Evolutionary conservation across 2,329 filamentous ascomycete species (phyloP), one percentile per base, ranked within the genome.

Genomic region (Scedosporium minutisporum): DNA sequence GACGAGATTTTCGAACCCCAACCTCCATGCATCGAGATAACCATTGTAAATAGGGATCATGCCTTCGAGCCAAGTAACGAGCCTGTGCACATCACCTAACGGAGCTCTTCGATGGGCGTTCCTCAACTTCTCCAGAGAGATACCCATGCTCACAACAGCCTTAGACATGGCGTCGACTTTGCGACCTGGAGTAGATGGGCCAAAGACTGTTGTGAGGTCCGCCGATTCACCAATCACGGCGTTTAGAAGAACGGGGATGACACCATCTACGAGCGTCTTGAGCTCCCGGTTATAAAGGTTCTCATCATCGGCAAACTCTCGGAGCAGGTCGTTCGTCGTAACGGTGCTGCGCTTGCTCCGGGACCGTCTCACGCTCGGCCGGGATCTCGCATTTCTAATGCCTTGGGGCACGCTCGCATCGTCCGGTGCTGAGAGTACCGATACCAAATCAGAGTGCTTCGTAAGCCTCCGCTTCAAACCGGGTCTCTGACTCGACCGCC

Each of bases 1-100:
- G 59, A 97, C 87, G 21, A 99, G 86, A 71, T 96, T 93, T 69
- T 96, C 90, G 73, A 97, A 99, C 0, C 95, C 95, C 58, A 97
- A 82, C 33, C 92, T 84, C 95, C 95, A 99, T 6, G 89, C 87
- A 70, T 86, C 86, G 38, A 97, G 81, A 72, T 97, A 99, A 69
- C 91, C 87, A 65, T 86, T 81, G 72, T 99, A 99, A 9, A 93
- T 83, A 62, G 87, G 86, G 57, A 90, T 85, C 0, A 91, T 87
- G 21, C 84, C 85, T 63, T 91, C 85, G 1, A 93, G 89, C 95
- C 95, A 99, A 48, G 81, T 82, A 9, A 96, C 79, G 61, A 99
- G 81, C 14, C 84, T 82, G 63, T 89, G 83, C 1, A 89, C 77
- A 66, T 95, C 87, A 23, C 87, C 81, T 60, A 89, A 79, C 0